Conservation (phyloP, 257 asterid genomes). For the Jacaranda copaia region DNA sequence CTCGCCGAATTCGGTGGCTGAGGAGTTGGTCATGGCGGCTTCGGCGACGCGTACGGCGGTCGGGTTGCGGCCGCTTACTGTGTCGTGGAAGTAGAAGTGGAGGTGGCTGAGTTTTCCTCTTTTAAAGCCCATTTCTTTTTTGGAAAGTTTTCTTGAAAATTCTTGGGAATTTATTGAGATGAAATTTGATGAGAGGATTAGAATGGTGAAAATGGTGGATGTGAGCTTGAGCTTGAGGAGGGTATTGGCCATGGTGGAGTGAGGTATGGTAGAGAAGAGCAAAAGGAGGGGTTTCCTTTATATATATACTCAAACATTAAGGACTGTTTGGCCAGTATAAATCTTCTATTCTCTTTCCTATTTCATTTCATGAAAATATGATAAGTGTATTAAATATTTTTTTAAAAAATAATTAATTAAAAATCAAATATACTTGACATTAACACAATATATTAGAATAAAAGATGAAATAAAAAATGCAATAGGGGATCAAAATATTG, state of each 20-base stretch:
- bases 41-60: constrained; percentile 45
- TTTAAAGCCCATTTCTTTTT: background rate
- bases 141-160: constrained; percentile 31
- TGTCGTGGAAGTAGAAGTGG: constrained; percentile 47
- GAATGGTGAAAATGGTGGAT: constrained; percentile 27
- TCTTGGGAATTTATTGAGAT: constrained; percentile 6
- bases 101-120: too few relatives aligned
- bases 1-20: constrained; percentile 48
- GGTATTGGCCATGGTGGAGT: constrained; percentile 32
- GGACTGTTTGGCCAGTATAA: too few relatives aligned
- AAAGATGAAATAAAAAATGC: too few relatives aligned
- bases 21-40: constrained; percentile 45
- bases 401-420: too few relatives aligned
- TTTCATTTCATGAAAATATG: too few relatives aligned
- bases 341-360: too few relatives aligned
- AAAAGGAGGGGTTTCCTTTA: background rate
- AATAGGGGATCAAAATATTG: too few relatives aligned
- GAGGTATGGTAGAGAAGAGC: background rate
- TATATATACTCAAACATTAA: background rate
- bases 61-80: constrained; percentile 47
- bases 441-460: too few relatives aligned
- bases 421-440: too few relatives aligned
- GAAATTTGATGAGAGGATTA: constrained; percentile 11
- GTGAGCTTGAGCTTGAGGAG: background rate
- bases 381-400: too few relatives aligned